Conservation (phyloP, 805 yeast species). For the Wickerhamiella allomyrinae region DNA sequence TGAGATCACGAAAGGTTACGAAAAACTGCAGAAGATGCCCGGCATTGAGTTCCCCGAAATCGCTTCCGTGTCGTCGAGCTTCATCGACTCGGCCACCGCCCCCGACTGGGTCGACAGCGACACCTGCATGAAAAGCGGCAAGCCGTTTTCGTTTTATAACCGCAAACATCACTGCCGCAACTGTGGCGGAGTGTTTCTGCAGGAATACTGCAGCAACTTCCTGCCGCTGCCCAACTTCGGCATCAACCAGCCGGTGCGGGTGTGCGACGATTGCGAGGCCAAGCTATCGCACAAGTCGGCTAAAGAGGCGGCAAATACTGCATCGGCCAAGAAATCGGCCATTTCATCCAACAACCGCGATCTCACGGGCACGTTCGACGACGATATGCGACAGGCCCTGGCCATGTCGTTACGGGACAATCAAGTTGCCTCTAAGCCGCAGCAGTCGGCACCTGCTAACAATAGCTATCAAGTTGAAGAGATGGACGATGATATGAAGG, state of each 20-base stretch:
- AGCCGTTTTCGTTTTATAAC: constrained; percentile 61
- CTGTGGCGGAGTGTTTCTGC: constrained; percentile 91
- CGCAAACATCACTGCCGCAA: constrained; percentile 94
- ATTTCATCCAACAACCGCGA: constrained; percentile 12
- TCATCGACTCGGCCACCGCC: constrained; percentile 81
- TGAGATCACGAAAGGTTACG: constrained; percentile 50
- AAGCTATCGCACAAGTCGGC: constrained; percentile 33
- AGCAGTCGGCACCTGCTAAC: constrained; percentile 20
- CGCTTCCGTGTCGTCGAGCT: constrained; percentile 25
- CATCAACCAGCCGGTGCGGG: constrained; percentile 76
- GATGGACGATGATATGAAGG: constrained; percentile 78
- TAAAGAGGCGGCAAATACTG: constrained; percentile 11
- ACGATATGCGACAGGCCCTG: constrained; percentile 62
- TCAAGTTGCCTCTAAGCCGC: constrained; percentile 8
- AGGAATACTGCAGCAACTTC: constrained; percentile 62
- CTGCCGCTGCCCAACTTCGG: constrained; percentile 72
- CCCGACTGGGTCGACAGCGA: constrained; percentile 97
- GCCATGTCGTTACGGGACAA: constrained; percentile 59
- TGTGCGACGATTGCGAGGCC: constrained; percentile 78
- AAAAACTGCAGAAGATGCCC: constrained; percentile 38
- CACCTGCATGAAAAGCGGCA: constrained; percentile 88
- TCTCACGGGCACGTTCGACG: constrained; percentile 27
- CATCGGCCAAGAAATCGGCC: constrained; percentile 12
- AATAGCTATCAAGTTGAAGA: constrained; percentile 30
- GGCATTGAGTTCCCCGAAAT: constrained; percentile 51